Base-by-base conservation (phyloP, 257 asterid genomes). In the Verbascum thapsus region DNA sequence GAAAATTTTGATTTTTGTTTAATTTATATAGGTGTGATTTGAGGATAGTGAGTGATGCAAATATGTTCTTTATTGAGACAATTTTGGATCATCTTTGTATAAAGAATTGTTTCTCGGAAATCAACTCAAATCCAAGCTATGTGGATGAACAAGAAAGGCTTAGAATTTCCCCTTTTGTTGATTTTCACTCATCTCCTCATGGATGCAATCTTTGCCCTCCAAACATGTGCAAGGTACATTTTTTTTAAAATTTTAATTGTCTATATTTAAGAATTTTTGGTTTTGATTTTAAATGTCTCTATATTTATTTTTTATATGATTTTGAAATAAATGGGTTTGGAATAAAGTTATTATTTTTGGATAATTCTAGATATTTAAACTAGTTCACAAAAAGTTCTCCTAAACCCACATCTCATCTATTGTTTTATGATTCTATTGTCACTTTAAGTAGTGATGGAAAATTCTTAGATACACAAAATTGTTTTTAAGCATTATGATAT, bases 41-140 rank as follows among this genome's bases (percentile, higher is more conserved):
- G 87, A 92, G 89, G 78, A 71, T 92, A 5, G 80, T 92, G 58
- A 92, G 99, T 41, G 99, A 92, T 61, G 96, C 99, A 20, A 92
- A 92, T 64, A 6, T 67, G 47, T 78, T 92, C 66, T 92, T 81
- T 47, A 80, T 92, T 0, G 96, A 87, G 74, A 83, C 96, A 0
- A 87, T 88, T 6, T 43, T 92, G 43, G 81, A 86, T 0, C 95
- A 89, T 76, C 83, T 89, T 0, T 95, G 79, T 0, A 81, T 92
- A 2, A 70, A 44, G 51, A 76, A 80, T 1, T 87, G 77, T 17
- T 92, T 89, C 64, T 66, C 94, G 0, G 91, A 92, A 51, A 83
- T 92, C 66, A 68, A 87, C 72, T 63, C 96, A 1, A 92, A 92
- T 15, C 95, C 97, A 1, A 58, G 96, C 58, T 52, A 55, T 13